phyloP scores from a whole-genome alignment of 768 basidiomycete species.

The Hypsizygus marmoreus region DNA sequence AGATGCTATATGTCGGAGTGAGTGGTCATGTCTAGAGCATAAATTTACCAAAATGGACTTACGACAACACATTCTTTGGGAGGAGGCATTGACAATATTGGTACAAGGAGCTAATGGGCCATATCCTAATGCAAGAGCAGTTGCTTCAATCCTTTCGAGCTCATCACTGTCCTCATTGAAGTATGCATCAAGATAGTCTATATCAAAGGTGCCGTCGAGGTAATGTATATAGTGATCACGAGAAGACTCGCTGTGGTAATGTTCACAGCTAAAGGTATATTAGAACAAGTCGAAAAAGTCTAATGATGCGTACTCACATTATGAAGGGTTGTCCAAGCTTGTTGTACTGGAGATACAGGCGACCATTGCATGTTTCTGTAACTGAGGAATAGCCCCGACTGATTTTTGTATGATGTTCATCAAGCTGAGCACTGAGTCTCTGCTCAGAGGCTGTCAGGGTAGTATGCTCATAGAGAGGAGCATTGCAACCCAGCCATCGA shows the following conservation, averaged over 20 bases:
- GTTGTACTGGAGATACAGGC: constrained; percentile 1
- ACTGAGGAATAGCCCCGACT: background rate
- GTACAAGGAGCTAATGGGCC: constrained; percentile 11
- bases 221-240: too few relatives aligned
- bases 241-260: background rate
- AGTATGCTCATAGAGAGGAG: background rate
- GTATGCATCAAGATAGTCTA: constrained; percentile 13
- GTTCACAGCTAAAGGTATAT: background rate
- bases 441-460: background rate
- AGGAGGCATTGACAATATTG: constrained; percentile 7
- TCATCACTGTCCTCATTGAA: constrained; percentile 9
- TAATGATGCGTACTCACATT: constrained; percentile 1
- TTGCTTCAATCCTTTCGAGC: constrained; percentile 5
- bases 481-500: constrained; percentile 1
- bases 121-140: constrained; percentile 1
- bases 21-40: too few relatives aligned
- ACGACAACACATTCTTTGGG: constrained; percentile 10
- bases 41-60: too few relatives aligned
- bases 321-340: background rate
- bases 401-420: background rate
- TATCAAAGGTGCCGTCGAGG: background rate
- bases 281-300: too few relatives aligned
- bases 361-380: constrained; percentile 3
- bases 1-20: too few relatives aligned
- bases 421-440: too few relatives aligned